These are phyloP conservation scores for Jamesozyma rosinii DNA, from an alignment of 805 yeast species.

Conservation along the genomic window DNA sequence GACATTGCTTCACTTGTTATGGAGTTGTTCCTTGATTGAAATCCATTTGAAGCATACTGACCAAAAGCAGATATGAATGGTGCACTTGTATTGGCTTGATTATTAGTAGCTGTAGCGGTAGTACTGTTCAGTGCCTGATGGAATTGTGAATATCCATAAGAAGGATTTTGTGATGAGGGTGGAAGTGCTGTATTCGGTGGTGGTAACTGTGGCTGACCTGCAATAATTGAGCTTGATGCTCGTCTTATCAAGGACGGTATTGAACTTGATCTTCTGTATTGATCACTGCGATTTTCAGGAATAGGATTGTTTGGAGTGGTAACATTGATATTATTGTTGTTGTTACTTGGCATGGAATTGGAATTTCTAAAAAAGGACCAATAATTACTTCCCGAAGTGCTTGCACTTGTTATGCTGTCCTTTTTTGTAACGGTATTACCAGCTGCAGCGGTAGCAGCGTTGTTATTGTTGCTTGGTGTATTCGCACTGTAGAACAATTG, in stretches of 20 bases:
- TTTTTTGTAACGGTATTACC: conserved; percentile 1
- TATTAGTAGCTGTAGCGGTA: background rate
- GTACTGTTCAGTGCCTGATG: conserved; percentile 6
- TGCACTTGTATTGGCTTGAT: conserved; percentile 2
- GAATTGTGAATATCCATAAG: conserved; percentile 23
- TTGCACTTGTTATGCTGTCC: conserved; percentile 4
- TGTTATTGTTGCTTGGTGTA: background rate
- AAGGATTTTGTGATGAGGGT: conserved; percentile 8
- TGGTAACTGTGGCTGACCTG: conserved; percentile 15
- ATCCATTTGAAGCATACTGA: conserved; percentile 20
- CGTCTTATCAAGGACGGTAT: conserved; percentile 23
- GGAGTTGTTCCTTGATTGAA: conserved; percentile 26
- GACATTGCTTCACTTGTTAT: conserved; percentile 27
- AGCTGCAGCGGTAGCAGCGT: background rate
- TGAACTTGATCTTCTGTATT: conserved; percentile 21
- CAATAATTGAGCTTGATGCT: conserved; percentile 12
- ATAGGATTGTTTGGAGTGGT: background rate
- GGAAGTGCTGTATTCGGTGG: conserved; percentile 8
- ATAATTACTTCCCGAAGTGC: conserved; percentile 9
- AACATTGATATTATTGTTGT: background rate
- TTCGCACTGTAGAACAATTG: conserved; percentile 11
- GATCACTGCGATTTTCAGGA: conserved; percentile 11
- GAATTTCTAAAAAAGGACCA: conserved; percentile 19
- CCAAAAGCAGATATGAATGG: conserved; percentile 15
- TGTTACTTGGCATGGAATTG: conserved; percentile 4